Percentiles rank a stretch among this genome's conserved stretches.
These are phyloP conservation scores for Pythium insidiosum DNA, from an alignment of 352 stramenopile species.

Conservation along the genomic window DNA sequence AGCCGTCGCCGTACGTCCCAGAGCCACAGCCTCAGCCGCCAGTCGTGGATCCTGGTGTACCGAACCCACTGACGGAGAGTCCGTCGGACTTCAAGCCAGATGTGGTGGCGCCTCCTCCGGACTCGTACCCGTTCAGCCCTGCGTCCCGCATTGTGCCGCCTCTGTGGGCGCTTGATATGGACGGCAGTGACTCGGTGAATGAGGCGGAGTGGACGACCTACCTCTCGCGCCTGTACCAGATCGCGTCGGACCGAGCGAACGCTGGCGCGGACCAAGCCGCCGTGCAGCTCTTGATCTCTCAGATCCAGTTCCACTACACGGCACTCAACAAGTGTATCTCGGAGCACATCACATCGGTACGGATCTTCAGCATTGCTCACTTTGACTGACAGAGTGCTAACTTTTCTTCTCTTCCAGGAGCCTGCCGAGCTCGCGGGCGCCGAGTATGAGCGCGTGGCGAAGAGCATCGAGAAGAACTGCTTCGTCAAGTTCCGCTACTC, in stretches of 20 bases:
- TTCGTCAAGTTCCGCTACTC: constrained; percentile 49
- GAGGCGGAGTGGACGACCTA: constrained; percentile 2
- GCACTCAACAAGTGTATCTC: not conserved
- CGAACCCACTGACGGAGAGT: no score
- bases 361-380: not conserved
- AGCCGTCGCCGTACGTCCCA: no score
- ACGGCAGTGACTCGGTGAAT: not conserved
- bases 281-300: not conserved
- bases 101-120: not conserved
- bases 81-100: no score
- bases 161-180: constrained; percentile 2
- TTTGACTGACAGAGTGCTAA: not conserved
- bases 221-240: not conserved
- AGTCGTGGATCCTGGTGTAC: no score
- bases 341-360: not conserved
- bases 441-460: not conserved
- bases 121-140: constrained; percentile 2
- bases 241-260: not conserved
- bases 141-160: constrained; percentile 2
- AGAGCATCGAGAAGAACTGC: constrained; percentile 22
- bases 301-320: constrained; percentile 10
- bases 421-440: not conserved
- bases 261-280: not conserved
- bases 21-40: no score
- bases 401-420: not conserved